Conservation (phyloP, 495 filamentous ascomycete genomes). For the Friedmanniomyces simplex region DNA sequence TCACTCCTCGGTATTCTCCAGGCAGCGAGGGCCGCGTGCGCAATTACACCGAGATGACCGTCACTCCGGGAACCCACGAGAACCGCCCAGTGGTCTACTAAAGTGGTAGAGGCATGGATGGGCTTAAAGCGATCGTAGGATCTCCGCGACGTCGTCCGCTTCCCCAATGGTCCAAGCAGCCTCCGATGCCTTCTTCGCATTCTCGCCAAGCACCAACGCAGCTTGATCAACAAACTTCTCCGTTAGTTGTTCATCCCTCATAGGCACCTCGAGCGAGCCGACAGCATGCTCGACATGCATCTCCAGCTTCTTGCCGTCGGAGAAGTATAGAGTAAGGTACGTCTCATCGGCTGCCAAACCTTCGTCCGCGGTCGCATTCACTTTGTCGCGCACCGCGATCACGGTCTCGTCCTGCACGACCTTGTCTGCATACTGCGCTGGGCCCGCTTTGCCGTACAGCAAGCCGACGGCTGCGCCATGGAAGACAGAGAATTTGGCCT, state of each 20-base stretch:
- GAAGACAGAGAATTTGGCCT: slow-evolving; percentile 46
- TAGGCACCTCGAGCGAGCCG: slow-evolving; percentile 39
- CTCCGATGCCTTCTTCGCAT: slow-evolving; percentile 6
- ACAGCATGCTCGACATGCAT: slow-evolving; percentile 42
- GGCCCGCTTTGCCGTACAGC: slow-evolving; percentile 41
- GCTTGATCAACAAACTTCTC: slow-evolving; percentile 35
- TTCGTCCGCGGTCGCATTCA: slow-evolving; percentile 35
- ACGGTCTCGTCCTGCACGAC: slow-evolving; percentile 34
- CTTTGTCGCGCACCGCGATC: slow-evolving; percentile 33
- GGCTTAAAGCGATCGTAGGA: background rate
- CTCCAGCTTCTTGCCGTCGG: slow-evolving; percentile 30
- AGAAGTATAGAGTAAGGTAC: slow-evolving; percentile 30
- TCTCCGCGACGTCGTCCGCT: slow-evolving; percentile 1
- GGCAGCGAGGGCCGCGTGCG: no score
- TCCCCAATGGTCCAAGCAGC: slow-evolving; percentile 11
- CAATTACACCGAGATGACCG: no score
- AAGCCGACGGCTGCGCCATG: slow-evolving; percentile 42
- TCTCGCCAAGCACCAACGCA: slow-evolving; percentile 8
- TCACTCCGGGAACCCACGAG: no score
- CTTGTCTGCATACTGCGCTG: slow-evolving; percentile 39
- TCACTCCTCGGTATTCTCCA: no score
- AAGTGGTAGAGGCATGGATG: background rate
- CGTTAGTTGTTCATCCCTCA: slow-evolving; percentile 36
- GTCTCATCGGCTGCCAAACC: slow-evolving; percentile 36
- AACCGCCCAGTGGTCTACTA: no score